Evolutionary conservation across 1,284 basidiomycete genomes (phyloP).

Genomic region (Rhodotorula sp.): DNA sequence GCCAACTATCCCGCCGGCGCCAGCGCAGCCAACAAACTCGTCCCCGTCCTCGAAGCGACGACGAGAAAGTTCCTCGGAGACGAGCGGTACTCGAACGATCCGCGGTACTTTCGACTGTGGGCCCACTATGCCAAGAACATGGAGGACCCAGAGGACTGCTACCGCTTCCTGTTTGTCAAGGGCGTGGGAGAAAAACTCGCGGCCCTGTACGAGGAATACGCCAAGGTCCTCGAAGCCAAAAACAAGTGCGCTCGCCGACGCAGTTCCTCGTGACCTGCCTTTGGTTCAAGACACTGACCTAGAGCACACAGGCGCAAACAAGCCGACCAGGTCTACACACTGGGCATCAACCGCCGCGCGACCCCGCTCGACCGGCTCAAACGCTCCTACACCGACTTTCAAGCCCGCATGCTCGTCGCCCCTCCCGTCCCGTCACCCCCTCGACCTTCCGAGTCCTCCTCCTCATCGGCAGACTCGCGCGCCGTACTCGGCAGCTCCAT

Average conservation of each 20-base stretch:
- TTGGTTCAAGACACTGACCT: neutral
- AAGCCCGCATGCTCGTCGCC: conserved; percentile 61
- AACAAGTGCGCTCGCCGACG: conserved; percentile 60
- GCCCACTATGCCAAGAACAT: conserved; percentile 66
- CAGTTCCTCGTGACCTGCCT: no score
- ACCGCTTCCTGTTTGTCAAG: conserved; percentile 69
- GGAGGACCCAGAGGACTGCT: conserved; percentile 63
- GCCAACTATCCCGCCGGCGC: conserved; percentile 53
- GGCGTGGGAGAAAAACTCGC: conserved; percentile 76
- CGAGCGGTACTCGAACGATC: conserved; percentile 74
- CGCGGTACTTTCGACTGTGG: conserved; percentile 87
- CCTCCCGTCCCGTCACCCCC: conserved; percentile 47
- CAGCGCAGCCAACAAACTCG: conserved; percentile 57
- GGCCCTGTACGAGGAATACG: conserved; percentile 81
- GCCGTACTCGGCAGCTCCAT: conserved; percentile 41
- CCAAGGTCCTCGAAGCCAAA: conserved; percentile 66
- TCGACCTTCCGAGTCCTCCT: conserved; percentile 17
- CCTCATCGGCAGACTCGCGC: conserved; percentile 11
- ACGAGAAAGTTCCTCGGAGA: conserved; percentile 77
- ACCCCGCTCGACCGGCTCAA: conserved; percentile 82
- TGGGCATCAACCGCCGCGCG: conserved; percentile 77
- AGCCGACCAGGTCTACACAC: conserved; percentile 77
- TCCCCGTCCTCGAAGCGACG: conserved; percentile 71
- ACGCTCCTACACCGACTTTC: conserved; percentile 76
- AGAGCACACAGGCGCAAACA: conserved; percentile 59